Evolutionary conservation across 2,329 filamentous ascomycete genomes (phyloP).

Genomic region (Cladophialophora yegresii): DNA sequence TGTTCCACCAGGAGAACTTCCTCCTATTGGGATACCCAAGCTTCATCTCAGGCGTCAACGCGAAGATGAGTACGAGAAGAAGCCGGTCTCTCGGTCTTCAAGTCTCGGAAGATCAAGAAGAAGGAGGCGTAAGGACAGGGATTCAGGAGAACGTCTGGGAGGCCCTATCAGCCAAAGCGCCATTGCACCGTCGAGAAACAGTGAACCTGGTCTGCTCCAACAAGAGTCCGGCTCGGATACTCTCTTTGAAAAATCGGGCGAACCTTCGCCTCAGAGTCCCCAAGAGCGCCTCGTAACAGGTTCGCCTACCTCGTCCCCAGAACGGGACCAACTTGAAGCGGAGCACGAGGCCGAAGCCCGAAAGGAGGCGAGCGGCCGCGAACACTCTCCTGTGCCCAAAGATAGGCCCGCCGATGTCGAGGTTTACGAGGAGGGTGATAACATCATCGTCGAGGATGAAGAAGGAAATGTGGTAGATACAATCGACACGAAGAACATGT

Average conservation of each 20-base stretch:
- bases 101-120: conserved; percentile 51
- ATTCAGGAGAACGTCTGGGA: conserved; percentile 73
- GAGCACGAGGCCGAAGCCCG: conserved; percentile 37
- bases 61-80: conserved; percentile 66
- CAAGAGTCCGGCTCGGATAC: conserved; percentile 34
- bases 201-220: conserved; percentile 37
- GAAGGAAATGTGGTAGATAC: conserved; percentile 83
- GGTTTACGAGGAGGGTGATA: conserved; percentile 75
- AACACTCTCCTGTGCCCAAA: conserved; percentile 6
- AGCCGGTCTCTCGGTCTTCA: conserved; percentile 58
- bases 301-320: conserved; percentile 29
- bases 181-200: conserved; percentile 66
- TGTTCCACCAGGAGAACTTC: conserved; percentile 69
- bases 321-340: conserved; percentile 47
- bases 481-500: conserved; percentile 51
- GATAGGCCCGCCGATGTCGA: conserved; percentile 53
- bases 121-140: conserved; percentile 67
- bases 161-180: conserved; percentile 89
- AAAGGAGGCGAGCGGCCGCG: conserved; percentile 40
- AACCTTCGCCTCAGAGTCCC: conserved; percentile 31
- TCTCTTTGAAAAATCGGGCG: conserved; percentile 35
- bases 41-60: conserved; percentile 78
- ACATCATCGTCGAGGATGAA: conserved; percentile 79
- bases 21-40: conserved; percentile 69
- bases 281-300: conserved; percentile 20